Evolutionary conservation across 176 grass and related monocot genomes (phyloP).

Genomic region (Canna indica): DNA sequence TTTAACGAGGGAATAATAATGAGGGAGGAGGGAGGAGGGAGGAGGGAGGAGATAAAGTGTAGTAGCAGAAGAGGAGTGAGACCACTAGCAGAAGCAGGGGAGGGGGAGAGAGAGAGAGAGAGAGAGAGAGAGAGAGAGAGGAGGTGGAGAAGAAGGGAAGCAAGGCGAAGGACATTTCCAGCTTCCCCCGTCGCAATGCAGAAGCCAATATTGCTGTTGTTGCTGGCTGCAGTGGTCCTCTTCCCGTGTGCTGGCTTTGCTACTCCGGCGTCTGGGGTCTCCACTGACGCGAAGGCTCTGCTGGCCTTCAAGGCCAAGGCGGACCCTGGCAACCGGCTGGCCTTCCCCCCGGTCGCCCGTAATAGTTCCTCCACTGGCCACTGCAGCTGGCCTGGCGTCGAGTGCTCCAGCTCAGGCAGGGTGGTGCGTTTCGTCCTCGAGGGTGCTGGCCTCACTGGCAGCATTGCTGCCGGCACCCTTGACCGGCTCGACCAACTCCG

Average conservation of each 20-base stretch:
- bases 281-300: slow-evolving; percentile 23
- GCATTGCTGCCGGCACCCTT: slow-evolving; percentile 38
- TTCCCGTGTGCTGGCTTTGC: neutral
- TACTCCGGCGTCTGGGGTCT: neutral
- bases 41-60: neutral
- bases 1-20: too few relatives aligned
- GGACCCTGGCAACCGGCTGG: slow-evolving; percentile 39
- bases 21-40: neutral
- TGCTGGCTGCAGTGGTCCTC: slow-evolving; percentile 4
- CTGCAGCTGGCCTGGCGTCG: slow-evolving; percentile 39
- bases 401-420: slow-evolving; percentile 26
- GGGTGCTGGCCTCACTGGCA: slow-evolving; percentile 43
- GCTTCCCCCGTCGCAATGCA: neutral
- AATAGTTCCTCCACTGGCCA: neutral
- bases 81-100: too few relatives aligned
- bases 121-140: too few relatives aligned
- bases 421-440: slow-evolving; percentile 73
- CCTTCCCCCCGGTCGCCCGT: neutral
- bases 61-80: neutral
- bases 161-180: neutral
- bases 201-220: neutral
- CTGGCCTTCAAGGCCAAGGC: slow-evolving; percentile 67
- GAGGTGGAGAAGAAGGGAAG: neutral
- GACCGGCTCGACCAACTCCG: slow-evolving; percentile 45
- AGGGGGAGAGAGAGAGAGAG: too few relatives aligned